phyloP scores from a whole-genome alignment of 1,284 basidiomycete genomes.

The Hortiboletus rubellus region DNA sequence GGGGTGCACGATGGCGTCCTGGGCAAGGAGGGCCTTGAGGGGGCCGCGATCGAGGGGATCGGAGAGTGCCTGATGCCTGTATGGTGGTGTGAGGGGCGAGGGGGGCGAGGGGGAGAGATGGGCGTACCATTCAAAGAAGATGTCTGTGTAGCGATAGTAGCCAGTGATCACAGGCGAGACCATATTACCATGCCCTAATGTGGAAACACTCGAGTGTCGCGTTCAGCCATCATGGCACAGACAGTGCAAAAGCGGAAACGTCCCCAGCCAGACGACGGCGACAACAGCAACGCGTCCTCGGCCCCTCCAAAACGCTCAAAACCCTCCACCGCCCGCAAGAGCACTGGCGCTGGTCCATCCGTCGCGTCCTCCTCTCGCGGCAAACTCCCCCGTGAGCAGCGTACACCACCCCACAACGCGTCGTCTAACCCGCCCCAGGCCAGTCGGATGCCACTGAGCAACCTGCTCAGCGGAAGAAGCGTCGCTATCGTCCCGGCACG shows the following conservation, averaged over 20 bases:
- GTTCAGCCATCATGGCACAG: conserved; percentile 44
- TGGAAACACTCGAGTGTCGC: conserved; percentile 4
- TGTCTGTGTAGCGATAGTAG: conserved; percentile 78
- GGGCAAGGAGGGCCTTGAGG: conserved; percentile 67
- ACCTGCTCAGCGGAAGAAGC: conserved; percentile 46
- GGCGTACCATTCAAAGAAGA: conserved; percentile 69
- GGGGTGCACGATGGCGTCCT: conserved; percentile 62
- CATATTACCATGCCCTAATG: conserved; percentile 22
- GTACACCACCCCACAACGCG: background rate
- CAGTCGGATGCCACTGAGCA: conserved; percentile 30
- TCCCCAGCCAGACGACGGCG: conserved; percentile 40
- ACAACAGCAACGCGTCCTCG: conserved; percentile 42
- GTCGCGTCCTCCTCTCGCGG: conserved; percentile 29
- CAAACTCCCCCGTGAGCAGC: conserved; percentile 27
- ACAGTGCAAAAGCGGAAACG: conserved; percentile 45
- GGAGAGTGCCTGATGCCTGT: conserved; percentile 47
- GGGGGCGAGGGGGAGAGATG: background rate
- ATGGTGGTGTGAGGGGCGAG: background rate
- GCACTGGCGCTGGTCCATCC: conserved; percentile 60
- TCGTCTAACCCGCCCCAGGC: conserved; percentile 14
- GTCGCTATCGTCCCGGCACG: conserved; percentile 81
- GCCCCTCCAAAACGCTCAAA: conserved; percentile 49
- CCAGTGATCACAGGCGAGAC: conserved; percentile 54
- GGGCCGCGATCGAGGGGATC: conserved; percentile 55
- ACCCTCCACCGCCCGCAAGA: conserved; percentile 69